Conservation (phyloP, 495 filamentous ascomycete genomes). For the Aspergillus steynii region DNA sequence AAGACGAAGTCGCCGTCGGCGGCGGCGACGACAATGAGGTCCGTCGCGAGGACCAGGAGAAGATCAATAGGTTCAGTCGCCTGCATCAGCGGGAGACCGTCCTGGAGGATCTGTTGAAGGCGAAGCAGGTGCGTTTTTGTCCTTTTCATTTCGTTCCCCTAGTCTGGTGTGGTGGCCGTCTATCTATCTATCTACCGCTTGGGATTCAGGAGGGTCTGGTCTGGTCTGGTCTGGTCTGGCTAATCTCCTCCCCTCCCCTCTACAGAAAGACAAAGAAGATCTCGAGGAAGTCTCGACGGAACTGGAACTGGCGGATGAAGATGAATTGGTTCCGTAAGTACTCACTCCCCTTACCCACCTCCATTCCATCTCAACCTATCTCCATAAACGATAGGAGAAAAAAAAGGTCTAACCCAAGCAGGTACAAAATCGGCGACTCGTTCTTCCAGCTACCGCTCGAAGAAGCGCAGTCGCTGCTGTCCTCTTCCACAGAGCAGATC, state of each 20-base stretch:
- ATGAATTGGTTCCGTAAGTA: slow-evolving; percentile 83
- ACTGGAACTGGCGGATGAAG: slow-evolving; percentile 93
- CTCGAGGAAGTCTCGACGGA: slow-evolving; percentile 89
- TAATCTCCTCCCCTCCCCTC: neutral
- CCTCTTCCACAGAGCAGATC: slow-evolving; percentile 66
- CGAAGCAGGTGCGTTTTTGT: slow-evolving; percentile 66
- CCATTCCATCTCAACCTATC: no score
- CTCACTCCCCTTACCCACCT: no score
- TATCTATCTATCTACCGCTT: no score
- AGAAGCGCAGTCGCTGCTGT: slow-evolving; percentile 83
- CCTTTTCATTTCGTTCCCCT: slow-evolving; percentile 2
- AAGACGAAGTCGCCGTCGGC: slow-evolving; percentile 69
- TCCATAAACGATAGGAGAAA: neutral
- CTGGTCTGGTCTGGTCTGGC: no score
- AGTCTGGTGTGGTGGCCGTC: no score
- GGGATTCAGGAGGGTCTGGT: neutral
- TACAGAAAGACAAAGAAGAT: slow-evolving; percentile 96
- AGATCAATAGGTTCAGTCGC: slow-evolving; percentile 96
- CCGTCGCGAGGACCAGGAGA: slow-evolving; percentile 94
- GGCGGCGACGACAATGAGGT: slow-evolving; percentile 83
- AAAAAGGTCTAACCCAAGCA: slow-evolving; percentile 31
- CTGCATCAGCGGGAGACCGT: slow-evolving; percentile 81
- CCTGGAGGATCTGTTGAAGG: slow-evolving; percentile 79
- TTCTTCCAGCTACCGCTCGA: slow-evolving; percentile 83
- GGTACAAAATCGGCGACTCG: slow-evolving; percentile 94